A percentile compares a stretch with the other conserved stretches of the same genome.
phyloP scores from a whole-genome alignment of 2,329 filamentous ascomycete species.

The Chrysoporthe deuterocubensis region DNA sequence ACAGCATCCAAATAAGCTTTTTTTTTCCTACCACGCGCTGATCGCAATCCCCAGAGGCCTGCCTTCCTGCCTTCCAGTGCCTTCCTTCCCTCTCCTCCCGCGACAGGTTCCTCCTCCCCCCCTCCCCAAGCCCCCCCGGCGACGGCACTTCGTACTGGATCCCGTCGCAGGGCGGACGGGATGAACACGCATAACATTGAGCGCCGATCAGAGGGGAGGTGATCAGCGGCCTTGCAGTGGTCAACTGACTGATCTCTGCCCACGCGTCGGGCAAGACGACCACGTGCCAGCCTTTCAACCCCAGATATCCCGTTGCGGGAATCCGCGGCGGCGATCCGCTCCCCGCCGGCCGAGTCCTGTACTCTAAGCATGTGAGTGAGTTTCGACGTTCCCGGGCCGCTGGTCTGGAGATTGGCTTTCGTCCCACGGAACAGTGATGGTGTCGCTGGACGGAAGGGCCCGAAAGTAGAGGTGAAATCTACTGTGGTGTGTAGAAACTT shows the following conservation, averaged over 20 bases:
- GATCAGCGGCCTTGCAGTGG: not conserved
- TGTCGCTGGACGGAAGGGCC: conserved; percentile 5
- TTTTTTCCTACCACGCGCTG: not conserved
- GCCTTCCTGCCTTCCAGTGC: not conserved
- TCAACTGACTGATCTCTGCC: not conserved
- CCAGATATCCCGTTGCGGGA: not conserved
- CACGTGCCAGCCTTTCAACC: not conserved
- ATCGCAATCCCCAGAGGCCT: not conserved
- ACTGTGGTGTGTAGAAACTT: not conserved
- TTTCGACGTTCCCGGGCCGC: not conserved
- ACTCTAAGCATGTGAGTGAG: not conserved
- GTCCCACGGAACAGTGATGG: not conserved
- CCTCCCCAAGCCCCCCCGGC: not conserved
- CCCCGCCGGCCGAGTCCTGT: conserved; percentile 3
- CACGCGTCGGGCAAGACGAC: not conserved
- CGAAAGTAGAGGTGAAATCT: not conserved
- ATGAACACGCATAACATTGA: not conserved
- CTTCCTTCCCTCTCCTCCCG: not conserved
- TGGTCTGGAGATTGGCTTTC: not conserved
- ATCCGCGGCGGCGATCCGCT: conserved; percentile 15
- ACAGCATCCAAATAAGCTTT: conserved; percentile 1
- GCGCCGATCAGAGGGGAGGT: not conserved
- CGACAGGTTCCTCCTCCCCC: not conserved
- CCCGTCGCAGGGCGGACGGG: not conserved
- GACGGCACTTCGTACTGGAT: too few relatives aligned